Conservation (phyloP, 2,329 filamentous ascomycete genomes). For the Alternaria solani region DNA sequence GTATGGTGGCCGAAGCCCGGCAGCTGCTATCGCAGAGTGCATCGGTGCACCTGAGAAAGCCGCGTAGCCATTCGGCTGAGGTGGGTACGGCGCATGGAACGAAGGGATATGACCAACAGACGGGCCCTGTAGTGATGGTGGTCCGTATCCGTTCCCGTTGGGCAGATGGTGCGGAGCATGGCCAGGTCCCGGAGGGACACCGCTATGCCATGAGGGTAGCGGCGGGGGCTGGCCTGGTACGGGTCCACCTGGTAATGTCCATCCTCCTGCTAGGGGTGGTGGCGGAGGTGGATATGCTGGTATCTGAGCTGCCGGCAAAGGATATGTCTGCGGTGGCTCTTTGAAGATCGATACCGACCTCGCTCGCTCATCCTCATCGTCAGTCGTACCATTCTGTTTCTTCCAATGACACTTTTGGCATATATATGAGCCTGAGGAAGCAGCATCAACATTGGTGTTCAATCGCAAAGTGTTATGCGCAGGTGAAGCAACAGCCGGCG, state of each 20-base stretch:
- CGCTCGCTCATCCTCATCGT: conserved; percentile 41
- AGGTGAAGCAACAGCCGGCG: conserved; percentile 31
- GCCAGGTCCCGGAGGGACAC: conserved; percentile 33
- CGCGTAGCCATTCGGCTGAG: conserved; percentile 46
- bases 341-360: conserved; percentile 38
- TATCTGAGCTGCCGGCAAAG: conserved; percentile 44
- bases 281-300: conserved; percentile 32
- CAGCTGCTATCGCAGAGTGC: conserved; percentile 40
- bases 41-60: conserved; percentile 42
- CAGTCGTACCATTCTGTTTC: conserved; percentile 49
- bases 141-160: conserved; percentile 43
- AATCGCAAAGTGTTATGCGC: conserved; percentile 28
- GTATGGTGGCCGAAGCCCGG: conserved; percentile 40
- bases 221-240: conserved; percentile 40
- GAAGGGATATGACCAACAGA: conserved; percentile 39
- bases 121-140: conserved; percentile 32
- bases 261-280: conserved; percentile 31
- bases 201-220: conserved; percentile 41
- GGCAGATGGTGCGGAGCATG: conserved; percentile 37
- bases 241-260: conserved; percentile 31
- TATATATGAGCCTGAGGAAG: conserved; percentile 40
- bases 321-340: conserved; percentile 45
- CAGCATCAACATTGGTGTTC: conserved; percentile 32
- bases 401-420: conserved; percentile 61
- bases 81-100: conserved; percentile 44